Evolutionary conservation across 768 basidiomycete species (phyloP).

Genomic region (Pulveroboletus ravenelii): DNA sequence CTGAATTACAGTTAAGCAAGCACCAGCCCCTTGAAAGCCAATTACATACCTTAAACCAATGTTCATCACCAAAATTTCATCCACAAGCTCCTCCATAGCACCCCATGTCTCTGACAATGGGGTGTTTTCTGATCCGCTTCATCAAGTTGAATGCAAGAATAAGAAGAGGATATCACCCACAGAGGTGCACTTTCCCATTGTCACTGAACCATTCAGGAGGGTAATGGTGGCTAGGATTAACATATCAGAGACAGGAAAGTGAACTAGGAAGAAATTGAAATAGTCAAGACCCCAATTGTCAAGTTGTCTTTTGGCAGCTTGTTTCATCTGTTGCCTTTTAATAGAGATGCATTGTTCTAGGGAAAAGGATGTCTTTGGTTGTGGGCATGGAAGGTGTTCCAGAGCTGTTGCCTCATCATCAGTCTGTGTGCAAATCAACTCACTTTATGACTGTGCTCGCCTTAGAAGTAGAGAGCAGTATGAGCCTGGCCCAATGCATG

Average conservation of each 20-base stretch:
- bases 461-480: constrained; percentile 62
- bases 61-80: constrained; percentile 65
- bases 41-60: constrained; percentile 65
- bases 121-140: constrained; percentile 43
- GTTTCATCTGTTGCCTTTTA: constrained; percentile 41
- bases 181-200: constrained; percentile 61
- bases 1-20: constrained; percentile 32
- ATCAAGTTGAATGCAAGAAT: neutral
- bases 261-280: constrained; percentile 77
- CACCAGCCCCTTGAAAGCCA: neutral
- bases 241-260: constrained; percentile 81
- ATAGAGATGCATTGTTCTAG: neutral
- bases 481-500: neutral
- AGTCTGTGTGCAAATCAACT: constrained; percentile 1
- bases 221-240: constrained; percentile 70
- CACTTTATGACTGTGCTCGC: constrained; percentile 25
- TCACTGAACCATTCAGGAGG: constrained; percentile 82
- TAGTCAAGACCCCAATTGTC: constrained; percentile 80
- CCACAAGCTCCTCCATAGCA: constrained; percentile 76
- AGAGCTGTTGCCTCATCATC: constrained; percentile 44
- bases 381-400: constrained; percentile 85
- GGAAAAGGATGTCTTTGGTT: constrained; percentile 42
- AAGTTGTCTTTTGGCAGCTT: constrained; percentile 59
- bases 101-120: constrained; percentile 81
- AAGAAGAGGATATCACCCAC: constrained; percentile 33